Base-by-base conservation (phyloP, 2,329 filamentous ascomycete species). In the Claviceps pusilla region DNA sequence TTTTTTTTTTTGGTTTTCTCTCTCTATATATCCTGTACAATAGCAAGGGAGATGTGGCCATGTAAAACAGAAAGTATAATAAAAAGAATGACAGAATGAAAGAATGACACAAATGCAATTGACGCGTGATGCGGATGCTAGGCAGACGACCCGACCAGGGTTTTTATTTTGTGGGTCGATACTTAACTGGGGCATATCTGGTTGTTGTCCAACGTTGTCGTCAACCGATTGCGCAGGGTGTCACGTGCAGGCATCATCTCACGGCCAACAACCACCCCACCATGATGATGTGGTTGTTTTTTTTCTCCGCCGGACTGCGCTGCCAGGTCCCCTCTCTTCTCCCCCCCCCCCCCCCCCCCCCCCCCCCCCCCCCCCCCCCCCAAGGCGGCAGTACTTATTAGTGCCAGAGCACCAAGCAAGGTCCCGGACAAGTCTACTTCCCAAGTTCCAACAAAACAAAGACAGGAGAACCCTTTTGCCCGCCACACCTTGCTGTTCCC, bases 161-260 rank as follows among this genome's bases (percentile, higher is more conserved):
- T 0, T 33, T 33, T 19, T 14, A 9, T n/a, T 11, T 33, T 31
- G 43, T 46, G 24, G 14, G 43, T 46, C 19, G 24, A 24, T 29
- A 24, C 43, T 0, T 46, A 7, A 16, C 31, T 6, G 31, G 31
- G 31, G 31, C 42, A 43, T 24, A 16, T 28, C 9, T 10, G 9
- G 16, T 41, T 6, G 12, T 12, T 5, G 37, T 39, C 37, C 39
- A 41, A 41, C 39, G 39, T 47, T 24, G 28, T 33, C 12, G 49
- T 37, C 53, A 47, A n/a, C 33, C 12, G 51, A 31, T 53, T 48
- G 51, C 33, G 45, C 29, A 19, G 19, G 28, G 42, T 29, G 61
- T 68, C 66, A 68, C 66, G 66, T 68, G 66, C 47, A 41, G 50
- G 3, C 33, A 24, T 57, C 51, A 63, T 66, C 63, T 63, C 60